Conservation (phyloP, 1,139 yeast genomes). For the Dujonia santamariae region DNA sequence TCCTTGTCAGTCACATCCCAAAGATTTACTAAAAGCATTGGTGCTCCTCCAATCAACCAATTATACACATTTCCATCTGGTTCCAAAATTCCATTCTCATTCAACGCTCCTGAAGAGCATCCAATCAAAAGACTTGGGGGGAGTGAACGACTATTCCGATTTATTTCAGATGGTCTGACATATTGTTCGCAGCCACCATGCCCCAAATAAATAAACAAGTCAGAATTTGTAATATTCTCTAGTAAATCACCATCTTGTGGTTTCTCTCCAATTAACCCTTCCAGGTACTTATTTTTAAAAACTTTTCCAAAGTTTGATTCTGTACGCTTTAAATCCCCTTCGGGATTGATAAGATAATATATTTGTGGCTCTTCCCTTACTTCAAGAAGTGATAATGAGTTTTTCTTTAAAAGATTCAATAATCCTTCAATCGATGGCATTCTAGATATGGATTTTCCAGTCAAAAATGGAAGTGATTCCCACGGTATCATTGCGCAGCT, state of each 20-base stretch:
- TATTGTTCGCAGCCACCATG: slow-evolving; percentile 96
- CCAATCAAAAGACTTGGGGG: slow-evolving; percentile 84
- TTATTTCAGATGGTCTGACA: slow-evolving; percentile 36
- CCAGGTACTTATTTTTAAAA: no score
- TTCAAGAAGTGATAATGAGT: background rate
- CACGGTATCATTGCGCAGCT: slow-evolving; percentile 73
- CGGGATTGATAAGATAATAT: slow-evolving; percentile 74
- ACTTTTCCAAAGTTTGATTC: slow-evolving; percentile 54
- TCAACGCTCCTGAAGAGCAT: slow-evolving; percentile 81
- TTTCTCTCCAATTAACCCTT: slow-evolving; percentile 49
- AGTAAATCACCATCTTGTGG: slow-evolving; percentile 58
- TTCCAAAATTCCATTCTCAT: slow-evolving; percentile 57
- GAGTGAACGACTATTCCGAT: slow-evolving; percentile 21
- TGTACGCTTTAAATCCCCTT: slow-evolving; percentile 69
- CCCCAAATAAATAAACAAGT: slow-evolving; percentile 78
- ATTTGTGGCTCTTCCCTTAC: slow-evolving; percentile 19
- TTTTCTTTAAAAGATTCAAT: slow-evolving; percentile 12
- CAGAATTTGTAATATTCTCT: slow-evolving; percentile 35
- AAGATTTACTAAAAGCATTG: slow-evolving; percentile 77
- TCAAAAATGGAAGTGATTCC: slow-evolving; percentile 71
- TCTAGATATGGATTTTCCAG: slow-evolving; percentile 60
- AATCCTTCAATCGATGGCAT: slow-evolving; percentile 65
- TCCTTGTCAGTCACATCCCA: slow-evolving; percentile 99
- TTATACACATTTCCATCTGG: slow-evolving; percentile 76
- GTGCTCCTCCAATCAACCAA: slow-evolving; percentile 77